Percentiles rank a stretch among this genome's conserved stretches.
phyloP scores from a whole-genome alignment of 768 basidiomycete species.

The Suillus clintonianus region DNA sequence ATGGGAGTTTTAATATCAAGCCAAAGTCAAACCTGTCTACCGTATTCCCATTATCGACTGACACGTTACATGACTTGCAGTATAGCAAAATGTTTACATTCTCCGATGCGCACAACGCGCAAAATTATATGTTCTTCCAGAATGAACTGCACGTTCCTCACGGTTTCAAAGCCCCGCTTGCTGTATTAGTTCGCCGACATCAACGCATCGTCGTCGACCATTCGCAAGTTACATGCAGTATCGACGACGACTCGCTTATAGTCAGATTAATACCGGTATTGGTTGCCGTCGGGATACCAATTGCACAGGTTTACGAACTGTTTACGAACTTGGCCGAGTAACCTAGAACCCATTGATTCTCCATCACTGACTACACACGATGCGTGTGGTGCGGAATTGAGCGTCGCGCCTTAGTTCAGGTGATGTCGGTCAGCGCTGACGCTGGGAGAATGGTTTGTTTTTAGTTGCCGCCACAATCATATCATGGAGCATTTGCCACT shows the following conservation, averaged over 20 bases:
- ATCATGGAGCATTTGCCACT: not conserved
- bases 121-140: not conserved
- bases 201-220: not conserved
- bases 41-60: not conserved
- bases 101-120: not conserved
- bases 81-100: not conserved
- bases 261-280: not conserved
- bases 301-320: not conserved
- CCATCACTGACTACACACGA: not conserved
- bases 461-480: not conserved
- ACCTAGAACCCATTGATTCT: not conserved
- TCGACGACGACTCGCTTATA: not conserved
- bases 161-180: not conserved
- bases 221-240: not conserved
- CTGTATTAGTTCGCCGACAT: not conserved
- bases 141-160: not conserved
- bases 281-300: not conserved
- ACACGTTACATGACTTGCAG: not conserved
- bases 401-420: not conserved
- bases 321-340: not conserved
- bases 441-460: not conserved
- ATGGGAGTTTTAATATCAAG: too few relatives aligned
- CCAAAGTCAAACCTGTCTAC: not conserved
- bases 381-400: not conserved
- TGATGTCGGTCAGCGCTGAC: not conserved